Percentiles rank a stretch among this genome's conserved stretches.
phyloP scores from a whole-genome alignment of 345 rosid species.

The Citrus maxima region DNA sequence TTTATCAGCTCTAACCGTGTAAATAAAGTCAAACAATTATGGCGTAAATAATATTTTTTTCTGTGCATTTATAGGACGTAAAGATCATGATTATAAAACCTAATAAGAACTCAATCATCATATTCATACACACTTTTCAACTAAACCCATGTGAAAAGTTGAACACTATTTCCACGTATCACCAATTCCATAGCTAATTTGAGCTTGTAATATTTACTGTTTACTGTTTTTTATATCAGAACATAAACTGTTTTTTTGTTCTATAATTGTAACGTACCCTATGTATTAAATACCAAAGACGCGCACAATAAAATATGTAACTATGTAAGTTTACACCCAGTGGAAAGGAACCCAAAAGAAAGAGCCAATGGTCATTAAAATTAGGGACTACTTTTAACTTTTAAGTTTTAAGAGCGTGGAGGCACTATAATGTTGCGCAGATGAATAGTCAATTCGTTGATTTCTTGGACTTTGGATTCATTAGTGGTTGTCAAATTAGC shows the following conservation, averaged over 20 bases:
- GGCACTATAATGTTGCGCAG: background rate
- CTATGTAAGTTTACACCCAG: too few species aligned
- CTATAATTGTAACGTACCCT: too few species aligned
- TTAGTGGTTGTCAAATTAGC: background rate
- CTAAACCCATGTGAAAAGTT: background rate
- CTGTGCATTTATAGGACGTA: background rate
- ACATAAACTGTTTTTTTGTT: too few species aligned
- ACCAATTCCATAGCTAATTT: too few species aligned
- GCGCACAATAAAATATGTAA: too few species aligned
- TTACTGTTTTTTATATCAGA: too few species aligned
- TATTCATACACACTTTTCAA: background rate
- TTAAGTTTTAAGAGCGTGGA: background rate
- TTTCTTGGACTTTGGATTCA: background rate
- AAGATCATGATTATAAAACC: background rate
- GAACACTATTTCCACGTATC: background rate
- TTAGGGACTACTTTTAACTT: background rate
- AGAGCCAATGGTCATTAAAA: background rate
- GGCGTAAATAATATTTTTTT: background rate
- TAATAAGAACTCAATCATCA: too few species aligned
- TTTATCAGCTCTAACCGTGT: rapidly evolving
- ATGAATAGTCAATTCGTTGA: background rate
- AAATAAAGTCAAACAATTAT: background rate
- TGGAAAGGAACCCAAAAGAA: too few species aligned
- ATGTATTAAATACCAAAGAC: too few species aligned
- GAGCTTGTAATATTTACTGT: too few species aligned